Evolutionary conservation across 2,329 filamentous ascomycete species (phyloP).

Genomic region (Pezicula neosporulosa): DNA sequence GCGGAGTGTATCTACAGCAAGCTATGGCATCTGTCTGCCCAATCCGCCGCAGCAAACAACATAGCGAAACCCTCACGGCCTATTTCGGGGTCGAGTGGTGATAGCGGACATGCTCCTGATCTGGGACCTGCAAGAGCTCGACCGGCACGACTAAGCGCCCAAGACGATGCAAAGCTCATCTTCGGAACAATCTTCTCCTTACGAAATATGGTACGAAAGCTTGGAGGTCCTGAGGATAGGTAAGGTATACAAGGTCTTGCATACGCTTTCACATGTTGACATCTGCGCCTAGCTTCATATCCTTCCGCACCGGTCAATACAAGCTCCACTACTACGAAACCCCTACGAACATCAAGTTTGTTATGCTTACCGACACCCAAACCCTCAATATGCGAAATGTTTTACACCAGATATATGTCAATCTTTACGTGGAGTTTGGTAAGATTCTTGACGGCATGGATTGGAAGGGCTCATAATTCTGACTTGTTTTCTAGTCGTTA

Average conservation of each 20-base stretch:
- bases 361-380: conserved; percentile 90
- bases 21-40: conserved; percentile 62
- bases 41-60: not conserved
- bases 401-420: conserved; percentile 97
- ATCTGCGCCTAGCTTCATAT: conserved; percentile 67
- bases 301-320: conserved; percentile 90
- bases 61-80: conserved; percentile 36
- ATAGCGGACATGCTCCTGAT: conserved; percentile 30
- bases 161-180: conserved; percentile 92
- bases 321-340: conserved; percentile 99
- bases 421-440: conserved; percentile 96
- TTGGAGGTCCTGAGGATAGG: conserved; percentile 87
- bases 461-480: not conserved
- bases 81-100: conserved; percentile 41
- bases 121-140: conserved; percentile 26
- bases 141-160: conserved; percentile 37
- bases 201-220: conserved; percentile 93
- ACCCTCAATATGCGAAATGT: conserved; percentile 90
- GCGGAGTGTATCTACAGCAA: conserved; percentile 97
- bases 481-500: conserved; percentile 51
- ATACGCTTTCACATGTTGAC: not conserved
- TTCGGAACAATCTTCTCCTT: conserved; percentile 96
- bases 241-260: conserved; percentile 24
- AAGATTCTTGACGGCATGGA: conserved; percentile 24
- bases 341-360: conserved; percentile 90